A percentile compares a stretch with the other conserved stretches of the same genome.
These are phyloP conservation scores for Aspergillus kassunensis DNA, from an alignment of 495 filamentous ascomycete species.

Conservation along the genomic window DNA sequence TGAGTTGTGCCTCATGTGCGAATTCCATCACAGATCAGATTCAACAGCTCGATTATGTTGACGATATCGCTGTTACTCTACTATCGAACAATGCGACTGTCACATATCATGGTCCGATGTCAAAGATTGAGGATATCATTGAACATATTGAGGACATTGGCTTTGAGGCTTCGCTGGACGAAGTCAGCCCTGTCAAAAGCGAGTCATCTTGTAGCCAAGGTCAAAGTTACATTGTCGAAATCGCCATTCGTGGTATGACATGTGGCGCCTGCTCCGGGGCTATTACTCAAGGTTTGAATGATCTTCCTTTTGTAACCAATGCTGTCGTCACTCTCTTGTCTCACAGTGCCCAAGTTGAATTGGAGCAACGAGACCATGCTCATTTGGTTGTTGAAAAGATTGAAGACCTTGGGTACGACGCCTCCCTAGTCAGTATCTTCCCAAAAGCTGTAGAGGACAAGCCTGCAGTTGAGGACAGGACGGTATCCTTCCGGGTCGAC, in stretches of 20 bases:
- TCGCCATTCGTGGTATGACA: conserved; percentile 80
- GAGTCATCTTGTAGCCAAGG: conserved; percentile 17
- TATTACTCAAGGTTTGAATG: conserved; percentile 61
- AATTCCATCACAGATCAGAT: conserved; percentile 51
- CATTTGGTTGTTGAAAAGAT: conserved; percentile 63
- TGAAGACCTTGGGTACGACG: conserved; percentile 79
- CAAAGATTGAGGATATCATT: conserved; percentile 40
- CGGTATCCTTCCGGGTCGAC: conserved; percentile 62
- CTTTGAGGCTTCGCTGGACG: conserved; percentile 50
- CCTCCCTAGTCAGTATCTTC: conserved; percentile 46
- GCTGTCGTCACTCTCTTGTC: conserved; percentile 67
- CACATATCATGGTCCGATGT: conserved; percentile 38
- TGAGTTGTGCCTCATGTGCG: conserved; percentile 64
- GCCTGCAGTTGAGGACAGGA: conserved; percentile 39
- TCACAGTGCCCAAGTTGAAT: conserved; percentile 66
- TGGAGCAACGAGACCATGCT: conserved; percentile 49
- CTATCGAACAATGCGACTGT: conserved; percentile 56
- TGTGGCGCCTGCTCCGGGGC: conserved; percentile 69
- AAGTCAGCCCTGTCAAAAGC: conserved; percentile 27
- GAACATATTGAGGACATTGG: conserved; percentile 52
- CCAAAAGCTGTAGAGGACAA: conserved; percentile 16
- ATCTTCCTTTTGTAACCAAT: conserved; percentile 57
- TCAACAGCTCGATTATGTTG: conserved; percentile 46
- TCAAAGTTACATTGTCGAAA: conserved; percentile 47
- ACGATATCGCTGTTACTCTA: conserved; percentile 53